Percentiles rank a stretch among this genome's conserved stretches.
phyloP scores from a whole-genome alignment of 352 stramenopile genomes.

The Phytophthora sansomeana region DNA sequence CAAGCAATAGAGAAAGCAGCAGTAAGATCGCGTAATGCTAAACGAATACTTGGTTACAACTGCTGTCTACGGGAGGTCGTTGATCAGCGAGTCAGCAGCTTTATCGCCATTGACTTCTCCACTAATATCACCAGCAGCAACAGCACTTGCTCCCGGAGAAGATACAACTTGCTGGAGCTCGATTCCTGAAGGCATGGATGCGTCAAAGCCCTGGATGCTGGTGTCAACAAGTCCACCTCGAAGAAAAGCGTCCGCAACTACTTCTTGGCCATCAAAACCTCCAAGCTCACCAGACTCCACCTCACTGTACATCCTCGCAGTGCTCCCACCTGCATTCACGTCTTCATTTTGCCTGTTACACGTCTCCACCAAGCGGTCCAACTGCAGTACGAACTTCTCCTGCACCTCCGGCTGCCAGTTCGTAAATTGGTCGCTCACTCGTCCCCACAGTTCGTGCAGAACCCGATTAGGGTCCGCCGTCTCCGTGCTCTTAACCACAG shows the following conservation, averaged over 20 bases:
- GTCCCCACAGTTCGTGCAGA: background rate
- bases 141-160: background rate
- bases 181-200: background rate
- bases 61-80: background rate
- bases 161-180: background rate
- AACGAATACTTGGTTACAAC: background rate
- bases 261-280: slow-evolving; percentile 1
- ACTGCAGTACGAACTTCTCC: background rate
- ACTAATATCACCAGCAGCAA: background rate
- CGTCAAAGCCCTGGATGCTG: background rate
- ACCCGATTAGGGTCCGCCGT: background rate
- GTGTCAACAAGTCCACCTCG: background rate
- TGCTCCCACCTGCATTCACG: background rate
- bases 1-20: slow-evolving; percentile 32
- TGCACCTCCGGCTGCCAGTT: background rate
- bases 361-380: background rate
- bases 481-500: background rate
- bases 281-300: background rate
- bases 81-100: background rate
- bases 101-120: background rate
- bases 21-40: background rate
- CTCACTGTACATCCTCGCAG: background rate
- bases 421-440: background rate
- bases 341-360: background rate
- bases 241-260: slow-evolving; percentile 2